These are phyloP conservation scores for Fonsecaea nubica DNA, from an alignment of 2,329 filamentous ascomycete genomes.

Conservation along the genomic window DNA sequence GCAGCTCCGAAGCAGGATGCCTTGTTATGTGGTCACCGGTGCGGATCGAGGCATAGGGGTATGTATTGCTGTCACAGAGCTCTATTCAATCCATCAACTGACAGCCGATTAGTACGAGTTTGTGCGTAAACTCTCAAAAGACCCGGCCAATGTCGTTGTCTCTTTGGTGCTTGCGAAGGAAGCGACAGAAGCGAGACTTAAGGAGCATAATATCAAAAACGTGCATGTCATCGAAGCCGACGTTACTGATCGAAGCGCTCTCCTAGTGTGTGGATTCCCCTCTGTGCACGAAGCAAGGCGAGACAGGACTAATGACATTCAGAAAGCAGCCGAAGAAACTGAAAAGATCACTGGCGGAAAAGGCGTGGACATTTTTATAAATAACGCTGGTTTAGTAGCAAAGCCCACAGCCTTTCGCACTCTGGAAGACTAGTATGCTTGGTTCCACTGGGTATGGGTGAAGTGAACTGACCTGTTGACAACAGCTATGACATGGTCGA, in stretches of 20 bases:
- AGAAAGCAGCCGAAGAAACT: slow-evolving; percentile 7
- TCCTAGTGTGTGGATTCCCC: slow-evolving; percentile 41
- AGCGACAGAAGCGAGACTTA: slow-evolving; percentile 53
- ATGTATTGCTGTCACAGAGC: not conserved
- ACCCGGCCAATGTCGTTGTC: slow-evolving; percentile 54
- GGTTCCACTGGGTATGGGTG: not conserved
- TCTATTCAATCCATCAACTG: not conserved
- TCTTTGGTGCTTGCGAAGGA: slow-evolving; percentile 58
- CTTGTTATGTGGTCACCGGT: slow-evolving; percentile 21
- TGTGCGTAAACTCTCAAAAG: slow-evolving; percentile 53
- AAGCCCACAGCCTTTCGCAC: slow-evolving; percentile 11
- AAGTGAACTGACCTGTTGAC: not conserved
- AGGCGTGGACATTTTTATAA: not conserved
- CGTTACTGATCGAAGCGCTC: slow-evolving; percentile 48
- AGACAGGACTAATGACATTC: slow-evolving; percentile 27
- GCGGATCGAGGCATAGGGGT: slow-evolving; percentile 6
- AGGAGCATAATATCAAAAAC: slow-evolving; percentile 50
- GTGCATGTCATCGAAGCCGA: slow-evolving; percentile 57
- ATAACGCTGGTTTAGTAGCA: slow-evolving; percentile 13
- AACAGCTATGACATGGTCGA: slow-evolving; percentile 44
- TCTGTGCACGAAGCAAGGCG: slow-evolving; percentile 29
- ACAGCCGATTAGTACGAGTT: slow-evolving; percentile 51
- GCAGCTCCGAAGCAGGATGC: not conserved
- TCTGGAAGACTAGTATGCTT: slow-evolving; percentile 1
- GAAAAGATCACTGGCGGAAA: slow-evolving; percentile 1